phyloP scores from a whole-genome alignment of 768 basidiomycete genomes.

The Lentinus brumalis region DNA sequence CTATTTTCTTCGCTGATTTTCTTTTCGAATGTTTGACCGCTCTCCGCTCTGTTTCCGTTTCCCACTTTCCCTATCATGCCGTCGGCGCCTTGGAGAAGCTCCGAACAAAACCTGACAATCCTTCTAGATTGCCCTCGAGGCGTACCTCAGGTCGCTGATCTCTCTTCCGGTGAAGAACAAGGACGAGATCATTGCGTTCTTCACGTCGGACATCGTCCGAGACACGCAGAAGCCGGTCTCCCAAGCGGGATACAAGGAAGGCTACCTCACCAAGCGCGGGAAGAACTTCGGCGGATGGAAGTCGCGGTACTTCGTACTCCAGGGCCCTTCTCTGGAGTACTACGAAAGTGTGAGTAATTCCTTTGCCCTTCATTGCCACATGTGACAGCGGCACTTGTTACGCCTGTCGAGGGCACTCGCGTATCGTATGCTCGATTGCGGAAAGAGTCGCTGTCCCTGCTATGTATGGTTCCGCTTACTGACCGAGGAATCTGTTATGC shows the following conservation, averaged over 20 bases:
- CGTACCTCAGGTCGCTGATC: conserved; percentile 84
- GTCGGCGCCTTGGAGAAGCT: neutral
- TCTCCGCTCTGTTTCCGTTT: conserved; percentile 1
- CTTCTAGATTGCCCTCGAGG: conserved; percentile 71
- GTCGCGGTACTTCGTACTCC: conserved; percentile 91
- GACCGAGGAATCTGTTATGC: conserved; percentile 12
- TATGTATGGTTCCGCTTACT: conserved; percentile 5
- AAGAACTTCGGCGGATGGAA: conserved; percentile 99
- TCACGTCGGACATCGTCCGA: conserved; percentile 86
- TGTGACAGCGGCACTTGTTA: conserved; percentile 1
- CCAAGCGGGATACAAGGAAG: conserved; percentile 88
- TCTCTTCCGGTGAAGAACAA: conserved; percentile 83
- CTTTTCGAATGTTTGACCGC: neutral
- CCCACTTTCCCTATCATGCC: neutral
- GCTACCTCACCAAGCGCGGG: conserved; percentile 93
- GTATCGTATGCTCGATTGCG: neutral
- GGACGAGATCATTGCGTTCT: conserved; percentile 87
- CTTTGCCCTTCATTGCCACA: conserved; percentile 24
- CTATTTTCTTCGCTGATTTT: conserved; percentile 1
- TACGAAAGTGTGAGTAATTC: conserved; percentile 80
- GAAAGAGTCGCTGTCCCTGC: neutral
- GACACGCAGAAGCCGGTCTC: conserved; percentile 75
- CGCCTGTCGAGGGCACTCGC: neutral
- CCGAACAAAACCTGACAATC: conserved; percentile 14
- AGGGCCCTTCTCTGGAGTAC: conserved; percentile 89